Conservation (phyloP, 176 grass and related monocot species). For the Chrysopogon serrulatus region DNA sequence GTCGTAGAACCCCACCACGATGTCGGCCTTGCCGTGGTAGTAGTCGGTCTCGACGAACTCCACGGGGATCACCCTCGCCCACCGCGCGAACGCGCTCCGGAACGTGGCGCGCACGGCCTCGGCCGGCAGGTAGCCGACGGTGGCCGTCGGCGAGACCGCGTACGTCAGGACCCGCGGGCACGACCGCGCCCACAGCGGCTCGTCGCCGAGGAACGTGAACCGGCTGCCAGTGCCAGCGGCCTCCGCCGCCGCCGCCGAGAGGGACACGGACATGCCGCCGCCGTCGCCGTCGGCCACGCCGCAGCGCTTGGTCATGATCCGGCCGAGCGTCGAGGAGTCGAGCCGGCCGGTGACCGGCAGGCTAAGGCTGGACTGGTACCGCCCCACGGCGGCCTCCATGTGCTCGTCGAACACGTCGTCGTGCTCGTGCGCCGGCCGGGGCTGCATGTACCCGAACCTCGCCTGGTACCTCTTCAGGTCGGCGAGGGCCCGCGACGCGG, state of each 20-base stretch:
- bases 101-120: constrained; percentile 35
- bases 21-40: not conserved
- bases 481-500: constrained; percentile 32
- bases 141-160: constrained; percentile 38
- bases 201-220: constrained; percentile 49
- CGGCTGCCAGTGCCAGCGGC: too few species aligned
- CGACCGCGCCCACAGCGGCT: constrained; percentile 48
- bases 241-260: too few species aligned
- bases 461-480: constrained; percentile 58
- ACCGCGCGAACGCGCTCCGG: too few species aligned
- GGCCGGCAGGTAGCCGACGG: constrained; percentile 32
- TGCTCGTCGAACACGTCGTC: constrained; percentile 58
- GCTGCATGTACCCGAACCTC: constrained; percentile 62
- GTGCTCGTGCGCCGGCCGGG: not conserved
- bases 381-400: constrained; percentile 47
- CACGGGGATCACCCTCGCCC: constrained; percentile 43
- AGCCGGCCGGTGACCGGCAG: too few species aligned
- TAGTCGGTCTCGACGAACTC: not conserved
- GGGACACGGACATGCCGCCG: too few species aligned
- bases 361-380: too few species aligned
- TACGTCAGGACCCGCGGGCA: constrained; percentile 45
- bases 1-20: not conserved
- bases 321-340: too few species aligned
- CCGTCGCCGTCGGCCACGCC: too few species aligned
- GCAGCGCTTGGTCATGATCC: too few species aligned